phyloP scores from a whole-genome alignment of 148 eudicot species.

The Camellia lanceoleosa region DNA sequence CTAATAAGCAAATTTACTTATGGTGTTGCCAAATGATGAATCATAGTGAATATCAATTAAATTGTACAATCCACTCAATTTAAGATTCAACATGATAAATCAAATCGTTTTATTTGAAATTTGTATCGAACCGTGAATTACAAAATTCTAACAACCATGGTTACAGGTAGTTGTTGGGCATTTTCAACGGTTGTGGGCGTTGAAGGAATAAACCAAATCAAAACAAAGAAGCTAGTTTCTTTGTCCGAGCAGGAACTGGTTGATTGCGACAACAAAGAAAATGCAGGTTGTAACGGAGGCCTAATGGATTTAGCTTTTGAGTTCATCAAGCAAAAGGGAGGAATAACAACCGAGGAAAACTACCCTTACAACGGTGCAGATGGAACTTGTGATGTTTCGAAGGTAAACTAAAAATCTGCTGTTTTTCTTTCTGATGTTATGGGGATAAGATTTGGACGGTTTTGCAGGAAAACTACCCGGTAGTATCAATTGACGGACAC shows the following conservation, averaged over 20 bases:
- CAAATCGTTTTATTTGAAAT: no score
- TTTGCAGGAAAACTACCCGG: slow-evolving; percentile 47
- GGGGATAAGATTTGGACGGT: background rate
- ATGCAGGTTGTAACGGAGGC: slow-evolving; percentile 84
- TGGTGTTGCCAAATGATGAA: no score
- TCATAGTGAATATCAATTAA: no score
- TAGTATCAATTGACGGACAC: slow-evolving; percentile 76
- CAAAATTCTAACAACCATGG: no score
- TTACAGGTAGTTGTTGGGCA: slow-evolving; percentile 95
- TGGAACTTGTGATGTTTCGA: slow-evolving; percentile 50
- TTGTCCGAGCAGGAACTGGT: slow-evolving; percentile 87
- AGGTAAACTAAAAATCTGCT: slow-evolving; percentile 31
- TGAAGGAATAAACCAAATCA: slow-evolving; percentile 89
- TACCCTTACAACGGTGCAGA: slow-evolving; percentile 70
- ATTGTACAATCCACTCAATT: no score
- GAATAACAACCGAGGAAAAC: slow-evolving; percentile 52
- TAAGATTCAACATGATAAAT: no score
- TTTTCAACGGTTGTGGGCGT: slow-evolving; percentile 78
- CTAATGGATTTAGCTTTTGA: slow-evolving; percentile 79
- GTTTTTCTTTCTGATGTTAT: background rate
- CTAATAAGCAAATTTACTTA: no score
- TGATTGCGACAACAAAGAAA: slow-evolving; percentile 71
- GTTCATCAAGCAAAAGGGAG: slow-evolving; percentile 61
- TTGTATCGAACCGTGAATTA: no score
- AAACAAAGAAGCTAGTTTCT: slow-evolving; percentile 63